phyloP scores from a whole-genome alignment of 1,284 basidiomycete species.

The Austroboletus novae-zelandiae region DNA sequence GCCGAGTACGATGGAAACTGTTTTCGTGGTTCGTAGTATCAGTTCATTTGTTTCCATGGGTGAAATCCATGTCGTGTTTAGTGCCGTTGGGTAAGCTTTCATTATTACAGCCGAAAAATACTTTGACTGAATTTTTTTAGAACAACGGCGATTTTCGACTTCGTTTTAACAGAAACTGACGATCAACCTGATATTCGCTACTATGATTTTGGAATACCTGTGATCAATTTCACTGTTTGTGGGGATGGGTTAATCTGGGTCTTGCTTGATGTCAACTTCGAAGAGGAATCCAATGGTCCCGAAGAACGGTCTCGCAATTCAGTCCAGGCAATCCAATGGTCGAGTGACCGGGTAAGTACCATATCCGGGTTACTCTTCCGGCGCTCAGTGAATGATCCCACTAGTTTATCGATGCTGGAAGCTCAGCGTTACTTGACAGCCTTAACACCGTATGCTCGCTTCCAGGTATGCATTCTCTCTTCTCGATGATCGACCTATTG shows the following conservation, averaged over 20 bases:
- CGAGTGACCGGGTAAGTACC: slow-evolving; percentile 15
- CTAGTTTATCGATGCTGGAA: slow-evolving; percentile 20
- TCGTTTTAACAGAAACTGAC: slow-evolving; percentile 36
- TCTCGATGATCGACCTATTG: slow-evolving; percentile 1
- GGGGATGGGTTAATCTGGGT: slow-evolving; percentile 45
- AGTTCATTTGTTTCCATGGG: slow-evolving; percentile 23
- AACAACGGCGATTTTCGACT: slow-evolving; percentile 64
- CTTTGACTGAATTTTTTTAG: slow-evolving; percentile 36
- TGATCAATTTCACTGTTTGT: slow-evolving; percentile 56
- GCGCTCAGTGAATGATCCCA: neutral
- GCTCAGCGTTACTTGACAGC: slow-evolving; percentile 16
- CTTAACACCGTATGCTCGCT: slow-evolving; percentile 33
- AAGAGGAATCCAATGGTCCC: slow-evolving; percentile 34
- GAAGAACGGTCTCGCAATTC: slow-evolving; percentile 22
- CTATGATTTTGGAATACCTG: slow-evolving; percentile 54
- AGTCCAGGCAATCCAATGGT: slow-evolving; percentile 21
- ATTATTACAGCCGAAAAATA: neutral
- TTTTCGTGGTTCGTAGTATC: slow-evolving; percentile 31
- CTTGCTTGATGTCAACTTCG: slow-evolving; percentile 48
- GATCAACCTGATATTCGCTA: slow-evolving; percentile 35
- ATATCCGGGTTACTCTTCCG: neutral
- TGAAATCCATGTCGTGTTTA: slow-evolving; percentile 55
- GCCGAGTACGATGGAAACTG: slow-evolving; percentile 44
- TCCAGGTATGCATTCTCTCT: slow-evolving; percentile 29
- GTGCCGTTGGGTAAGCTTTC: slow-evolving; percentile 59